Evolutionary conservation across 1,139 yeast genomes (phyloP), one percentile per base, ranked within the genome.

Genomic region (Yamadazyma siamensis): DNA sequence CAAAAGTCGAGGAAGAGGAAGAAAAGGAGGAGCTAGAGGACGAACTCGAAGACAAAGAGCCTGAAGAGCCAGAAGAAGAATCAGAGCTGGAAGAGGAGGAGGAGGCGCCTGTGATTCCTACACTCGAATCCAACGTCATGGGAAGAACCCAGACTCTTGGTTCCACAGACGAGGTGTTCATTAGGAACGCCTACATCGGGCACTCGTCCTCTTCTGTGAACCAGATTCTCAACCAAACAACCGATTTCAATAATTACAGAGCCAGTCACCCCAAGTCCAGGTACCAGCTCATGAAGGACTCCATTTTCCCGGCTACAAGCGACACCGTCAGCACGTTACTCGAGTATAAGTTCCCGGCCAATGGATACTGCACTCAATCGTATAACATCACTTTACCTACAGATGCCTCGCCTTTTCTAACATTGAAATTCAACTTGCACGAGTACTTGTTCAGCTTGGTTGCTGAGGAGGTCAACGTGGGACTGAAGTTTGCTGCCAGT

Each of bases 321-420:
- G 52, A 49, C 31, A 44, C 55, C 17, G 39, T 44, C 23, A 54
- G 51, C 15, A 46, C 57, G n/a, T 47, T 55, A 47, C 69, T 72
- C 39, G 77, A 74, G 33, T 74, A 70, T 44, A 59, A 56, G 31
- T 60, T 74, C 36, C 60, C 62, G 9, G 60, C 77, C 1, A 59
- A 62, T 26, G 76, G 76, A 2, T 67, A 56, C 38, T 56, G 65
- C 9, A 47, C 59, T 11, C 69, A 65, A 37, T 56, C 72, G 5
- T 70, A 64, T 39, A 50, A 76, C 0, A 29, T 75, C 4, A 46
- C 62, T 0, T 54, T 75, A 28, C 77, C 77, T 12, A 55, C 58
- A 5, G 71, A 65, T 25, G 52, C 65, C 11, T 58, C 68, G 38
- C 66, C 77, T 2, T 58, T 65, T 17, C 57, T 73, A 3, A 60